phyloP scores from a whole-genome alignment of 2,329 filamentous ascomycete genomes.

The Botrytis paeoniae region DNA sequence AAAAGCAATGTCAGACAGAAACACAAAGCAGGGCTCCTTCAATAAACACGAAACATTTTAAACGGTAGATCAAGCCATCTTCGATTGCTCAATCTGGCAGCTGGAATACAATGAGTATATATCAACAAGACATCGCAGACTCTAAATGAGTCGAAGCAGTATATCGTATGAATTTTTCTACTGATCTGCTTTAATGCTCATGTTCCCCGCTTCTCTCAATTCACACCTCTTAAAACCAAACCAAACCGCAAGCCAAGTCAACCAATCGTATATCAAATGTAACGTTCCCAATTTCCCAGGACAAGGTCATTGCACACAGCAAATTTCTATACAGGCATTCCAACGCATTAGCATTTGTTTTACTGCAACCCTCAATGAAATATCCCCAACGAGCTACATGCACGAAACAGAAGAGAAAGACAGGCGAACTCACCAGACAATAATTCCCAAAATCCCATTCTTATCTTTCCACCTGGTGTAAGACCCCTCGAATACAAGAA shows the following conservation, averaged over 20 bases:
- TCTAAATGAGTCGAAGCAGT: neutral
- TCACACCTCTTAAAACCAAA: neutral
- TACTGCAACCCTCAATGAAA: neutral
- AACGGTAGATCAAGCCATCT: neutral
- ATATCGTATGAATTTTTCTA: neutral
- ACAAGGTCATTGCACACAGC: neutral
- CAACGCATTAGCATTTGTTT: neutral
- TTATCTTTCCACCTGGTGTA: neutral
- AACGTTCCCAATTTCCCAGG: neutral
- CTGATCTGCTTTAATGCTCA: neutral
- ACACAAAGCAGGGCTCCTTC: neutral
- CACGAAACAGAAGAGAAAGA: no score
- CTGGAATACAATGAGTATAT: neutral
- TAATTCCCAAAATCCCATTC: fast-evolving
- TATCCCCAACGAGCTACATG: neutral
- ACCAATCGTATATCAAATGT: no score
- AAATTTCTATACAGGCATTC: no score
- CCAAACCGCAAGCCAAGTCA: neutral
- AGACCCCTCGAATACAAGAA: neutral
- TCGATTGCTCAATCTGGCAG: neutral
- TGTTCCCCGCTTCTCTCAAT: neutral
- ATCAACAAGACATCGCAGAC: neutral
- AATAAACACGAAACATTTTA: neutral
- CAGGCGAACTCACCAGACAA: neutral
- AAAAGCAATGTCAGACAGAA: neutral